These are phyloP conservation scores for Yamadazyma taylorii DNA, from an alignment of 1,139 yeast genomes.

Conservation along the genomic window DNA sequence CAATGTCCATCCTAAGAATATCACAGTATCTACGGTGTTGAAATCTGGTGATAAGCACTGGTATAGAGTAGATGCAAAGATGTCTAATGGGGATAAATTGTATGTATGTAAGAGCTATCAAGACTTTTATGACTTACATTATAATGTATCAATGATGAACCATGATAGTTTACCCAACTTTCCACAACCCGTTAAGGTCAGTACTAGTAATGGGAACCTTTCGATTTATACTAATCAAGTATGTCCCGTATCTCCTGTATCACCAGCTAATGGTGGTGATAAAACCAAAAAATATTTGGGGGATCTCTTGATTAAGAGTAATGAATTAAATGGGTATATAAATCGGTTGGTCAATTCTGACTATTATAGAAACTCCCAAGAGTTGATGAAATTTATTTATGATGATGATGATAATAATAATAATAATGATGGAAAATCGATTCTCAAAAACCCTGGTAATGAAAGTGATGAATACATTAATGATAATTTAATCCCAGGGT, in stretches of 20 bases:
- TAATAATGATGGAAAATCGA: slow-evolving; percentile 7
- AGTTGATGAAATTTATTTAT: slow-evolving; percentile 18
- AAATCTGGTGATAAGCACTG: slow-evolving; percentile 37
- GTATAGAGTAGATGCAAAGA: slow-evolving; percentile 42
- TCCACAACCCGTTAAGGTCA: slow-evolving; percentile 35
- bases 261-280: not conserved
- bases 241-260: too few relatives aligned
- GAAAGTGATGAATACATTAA: slow-evolving; percentile 21
- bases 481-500: slow-evolving; percentile 22
- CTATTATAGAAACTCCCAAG: slow-evolving; percentile 17
- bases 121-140: slow-evolving; percentile 44
- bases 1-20: slow-evolving; percentile 29
- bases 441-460: slow-evolving; percentile 10
- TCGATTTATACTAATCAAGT: slow-evolving; percentile 5
- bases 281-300: slow-evolving; percentile 19
- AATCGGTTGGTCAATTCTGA: slow-evolving; percentile 22
- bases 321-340: slow-evolving; percentile 36
- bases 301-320: slow-evolving; percentile 26
- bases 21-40: slow-evolving; percentile 36
- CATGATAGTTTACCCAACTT: slow-evolving; percentile 29
- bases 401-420: too few relatives aligned
- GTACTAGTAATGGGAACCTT: slow-evolving; percentile 1
- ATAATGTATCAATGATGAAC: slow-evolving; percentile 19
- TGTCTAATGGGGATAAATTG: slow-evolving; percentile 30
- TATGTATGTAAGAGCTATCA: slow-evolving; percentile 42